These are phyloP conservation scores for Vaccinium myrtillus DNA, from an alignment of 148 eudicot species.

Conservation along the genomic window DNA sequence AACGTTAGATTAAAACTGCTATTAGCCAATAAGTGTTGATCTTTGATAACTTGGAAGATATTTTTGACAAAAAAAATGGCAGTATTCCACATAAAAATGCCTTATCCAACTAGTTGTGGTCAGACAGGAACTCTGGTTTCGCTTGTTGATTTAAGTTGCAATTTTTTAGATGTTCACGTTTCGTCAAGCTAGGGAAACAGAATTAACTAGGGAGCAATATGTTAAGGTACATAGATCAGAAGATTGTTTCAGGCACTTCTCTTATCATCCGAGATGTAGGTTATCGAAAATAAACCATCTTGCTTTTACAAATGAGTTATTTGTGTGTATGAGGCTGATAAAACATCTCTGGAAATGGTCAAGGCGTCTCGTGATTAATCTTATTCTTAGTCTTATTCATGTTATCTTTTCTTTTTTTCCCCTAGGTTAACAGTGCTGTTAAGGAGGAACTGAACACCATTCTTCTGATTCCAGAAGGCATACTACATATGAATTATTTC, in stretches of 20 bases:
- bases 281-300: background rate
- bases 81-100: background rate
- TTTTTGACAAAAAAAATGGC: background rate
- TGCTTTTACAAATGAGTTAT: background rate
- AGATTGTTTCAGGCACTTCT: background rate
- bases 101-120: conserved; percentile 2
- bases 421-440: background rate
- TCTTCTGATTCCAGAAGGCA: background rate
- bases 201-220: background rate
- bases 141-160: background rate
- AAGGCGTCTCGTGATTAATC: background rate
- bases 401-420: background rate
- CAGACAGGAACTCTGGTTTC: background rate
- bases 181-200: background rate
- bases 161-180: background rate
- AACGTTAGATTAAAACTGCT: background rate
- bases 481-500: background rate
- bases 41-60: background rate
- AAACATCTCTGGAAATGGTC: background rate
- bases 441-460: background rate
- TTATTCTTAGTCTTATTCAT: background rate
- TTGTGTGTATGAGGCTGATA: background rate
- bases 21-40: background rate
- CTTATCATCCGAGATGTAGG: background rate
- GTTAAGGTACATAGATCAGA: background rate